Evolutionary conservation across 768 basidiomycete species (phyloP).

Genomic region (Pulveroboletus sp.): DNA sequence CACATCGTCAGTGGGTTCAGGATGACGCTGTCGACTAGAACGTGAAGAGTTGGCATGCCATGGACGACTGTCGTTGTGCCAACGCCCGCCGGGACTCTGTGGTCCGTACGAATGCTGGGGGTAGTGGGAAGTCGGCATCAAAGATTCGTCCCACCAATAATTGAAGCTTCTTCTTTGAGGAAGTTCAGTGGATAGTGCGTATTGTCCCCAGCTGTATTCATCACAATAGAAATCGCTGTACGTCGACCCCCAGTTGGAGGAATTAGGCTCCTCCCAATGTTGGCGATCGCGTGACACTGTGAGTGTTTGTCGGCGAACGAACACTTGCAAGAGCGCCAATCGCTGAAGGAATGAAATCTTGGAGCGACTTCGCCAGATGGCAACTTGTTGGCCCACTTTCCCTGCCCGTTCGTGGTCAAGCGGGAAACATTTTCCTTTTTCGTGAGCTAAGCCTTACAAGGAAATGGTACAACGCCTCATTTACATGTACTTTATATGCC

Average conservation of each 20-base stretch:
- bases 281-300: constrained; percentile 16
- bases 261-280: constrained; percentile 9
- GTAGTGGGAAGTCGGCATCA: not conserved
- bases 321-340: constrained; percentile 1
- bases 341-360: constrained; percentile 16
- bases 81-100: constrained; percentile 7
- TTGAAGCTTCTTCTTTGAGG: constrained; percentile 11
- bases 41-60: constrained; percentile 8
- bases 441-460: too few relatives aligned
- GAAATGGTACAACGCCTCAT: too few relatives aligned
- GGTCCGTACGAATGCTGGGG: constrained; percentile 5
- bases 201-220: constrained; percentile 8
- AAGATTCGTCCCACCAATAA: constrained; percentile 22
- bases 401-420: not conserved
- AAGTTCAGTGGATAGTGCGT: constrained; percentile 3
- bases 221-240: constrained; percentile 4
- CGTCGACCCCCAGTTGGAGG: constrained; percentile 5
- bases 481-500: too few relatives aligned
- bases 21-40: constrained; percentile 6
- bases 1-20: constrained; percentile 2
- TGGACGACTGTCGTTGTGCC: constrained; percentile 10
- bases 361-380: not conserved
- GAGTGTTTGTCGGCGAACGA: constrained; percentile 4
- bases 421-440: not conserved
- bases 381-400: not conserved